phyloP scores from a whole-genome alignment of 495 filamentous ascomycete species.

The Margaritispora aquatica region DNA sequence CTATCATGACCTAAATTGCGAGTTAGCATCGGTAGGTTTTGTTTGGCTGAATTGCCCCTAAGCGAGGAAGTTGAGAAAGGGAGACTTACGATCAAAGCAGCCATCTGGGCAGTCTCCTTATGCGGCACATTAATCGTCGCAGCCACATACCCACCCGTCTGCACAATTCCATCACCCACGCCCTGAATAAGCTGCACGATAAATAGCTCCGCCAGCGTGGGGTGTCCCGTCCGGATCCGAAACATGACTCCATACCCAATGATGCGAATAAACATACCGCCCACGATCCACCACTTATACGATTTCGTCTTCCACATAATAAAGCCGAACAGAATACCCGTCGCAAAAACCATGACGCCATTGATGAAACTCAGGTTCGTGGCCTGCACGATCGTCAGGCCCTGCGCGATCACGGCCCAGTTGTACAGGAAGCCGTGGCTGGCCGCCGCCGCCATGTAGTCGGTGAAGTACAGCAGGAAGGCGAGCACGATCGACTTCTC shows the following conservation, averaged over 20 bases:
- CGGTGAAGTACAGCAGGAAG: neutral
- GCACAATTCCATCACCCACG: neutral
- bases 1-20: neutral
- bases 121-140: neutral
- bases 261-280: neutral
- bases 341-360: neutral
- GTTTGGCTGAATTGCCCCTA: no score
- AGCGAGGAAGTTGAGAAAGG: no score
- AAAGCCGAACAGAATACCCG: neutral
- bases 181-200: neutral
- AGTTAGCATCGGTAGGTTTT: neutral
- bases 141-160: neutral
- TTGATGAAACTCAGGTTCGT: neutral
- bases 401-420: neutral
- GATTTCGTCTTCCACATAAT: neutral
- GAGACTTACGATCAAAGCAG: neutral
- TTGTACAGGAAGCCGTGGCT: neutral
- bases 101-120: neutral
- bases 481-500: neutral
- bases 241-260: neutral
- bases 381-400: neutral
- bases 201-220: neutral
- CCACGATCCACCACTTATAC: neutral
- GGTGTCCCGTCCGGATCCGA: neutral
- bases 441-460: neutral